Base-by-base conservation (phyloP, 306 rosid species). In the Arachis hypogaea region DNA sequence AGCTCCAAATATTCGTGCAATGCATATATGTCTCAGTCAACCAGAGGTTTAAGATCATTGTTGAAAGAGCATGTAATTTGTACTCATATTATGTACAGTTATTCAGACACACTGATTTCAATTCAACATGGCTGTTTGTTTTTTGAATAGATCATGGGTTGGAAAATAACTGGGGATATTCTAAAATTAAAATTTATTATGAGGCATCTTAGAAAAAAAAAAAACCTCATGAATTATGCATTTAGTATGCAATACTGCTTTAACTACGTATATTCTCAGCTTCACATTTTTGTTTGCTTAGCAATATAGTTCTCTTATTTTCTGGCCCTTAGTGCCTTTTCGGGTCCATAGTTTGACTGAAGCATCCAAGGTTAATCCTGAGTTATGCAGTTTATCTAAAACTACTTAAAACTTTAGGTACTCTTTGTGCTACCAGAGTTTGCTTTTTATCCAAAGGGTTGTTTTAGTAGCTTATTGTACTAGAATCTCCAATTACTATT, bases 11-110 rank as follows among this genome's bases (percentile, higher is more conserved):
- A 80, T 82, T 33, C 80, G 9, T 88, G 88, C 85, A 87, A 71
- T 73, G 98, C 96, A 58, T 82, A 78, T 78, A 66, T 93, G 61
- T 93, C 98, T 65, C 90, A 85, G 84, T 93, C 98, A 73, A 93
- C 96, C 40, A 82, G 85, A 80, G 93, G 92, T 29, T 72, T 93
- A 75, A 86, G 97, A 78, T 85, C 93, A 71, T 81, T 91, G 84
- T 81, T 93, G 77, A 82, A 73, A 75, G 92, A 91, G 76, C 86
- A 91, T 80, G 98, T 93, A 91, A 87, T 96, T 65, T 51, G 30
- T 67, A 45, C 61, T 68, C 45, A 0, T 63, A 29, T 66, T 12
- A 45, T 2, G 3, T 78, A 65, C 75, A 57, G 12, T 58, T n/a
- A 55, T 41, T 33, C 38, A 33, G 28, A 22, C 46, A 36, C 54